phyloP scores from a whole-genome alignment of 495 filamentous ascomycete genomes.

The Penicillium longicatenatum region DNA sequence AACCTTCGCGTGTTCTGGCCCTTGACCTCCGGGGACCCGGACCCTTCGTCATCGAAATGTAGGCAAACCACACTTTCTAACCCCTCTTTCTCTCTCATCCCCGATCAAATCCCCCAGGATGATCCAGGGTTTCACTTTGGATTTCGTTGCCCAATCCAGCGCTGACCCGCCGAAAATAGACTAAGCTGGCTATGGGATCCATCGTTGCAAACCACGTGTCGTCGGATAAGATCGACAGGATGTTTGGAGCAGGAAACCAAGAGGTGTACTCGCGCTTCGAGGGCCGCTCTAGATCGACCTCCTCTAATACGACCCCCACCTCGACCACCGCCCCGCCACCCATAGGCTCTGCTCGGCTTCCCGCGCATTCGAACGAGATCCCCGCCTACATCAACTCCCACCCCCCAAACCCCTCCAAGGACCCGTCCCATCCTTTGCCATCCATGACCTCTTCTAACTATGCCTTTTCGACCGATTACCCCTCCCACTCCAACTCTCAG shows the following conservation, averaged over 20 bases:
- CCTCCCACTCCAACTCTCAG: constrained; percentile 23
- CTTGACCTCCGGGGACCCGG: constrained; percentile 13
- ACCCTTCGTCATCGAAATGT: constrained; percentile 28
- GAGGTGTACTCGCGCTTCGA: constrained; percentile 40
- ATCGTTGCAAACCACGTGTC: constrained; percentile 49
- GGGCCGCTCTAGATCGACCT: constrained; percentile 38
- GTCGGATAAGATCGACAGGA: constrained; percentile 49
- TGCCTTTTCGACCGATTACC: constrained; percentile 24
- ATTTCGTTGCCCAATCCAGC: neutral
- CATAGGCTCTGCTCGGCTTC: constrained; percentile 39
- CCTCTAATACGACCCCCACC: constrained; percentile 43
- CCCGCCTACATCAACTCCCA: constrained; percentile 45
- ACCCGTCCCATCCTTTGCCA: constrained; percentile 28
- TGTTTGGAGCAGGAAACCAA: constrained; percentile 52
- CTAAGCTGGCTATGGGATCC: constrained; percentile 40
- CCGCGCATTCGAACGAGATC: constrained; percentile 39
- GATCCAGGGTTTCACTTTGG: neutral
- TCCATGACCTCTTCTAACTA: constrained; percentile 39
- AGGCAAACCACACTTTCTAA: constrained; percentile 11
- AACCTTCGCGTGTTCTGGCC: constrained; percentile 24
- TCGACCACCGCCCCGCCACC: constrained; percentile 45
- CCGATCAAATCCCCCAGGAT: constrained; percentile 10
- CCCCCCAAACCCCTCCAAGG: constrained; percentile 31
- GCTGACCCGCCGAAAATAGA: neutral
- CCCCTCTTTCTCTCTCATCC: constrained; percentile 19